These are phyloP conservation scores for Marasmius oreades DNA, from an alignment of 1,284 basidiomycete species.

Conservation along the genomic window DNA sequence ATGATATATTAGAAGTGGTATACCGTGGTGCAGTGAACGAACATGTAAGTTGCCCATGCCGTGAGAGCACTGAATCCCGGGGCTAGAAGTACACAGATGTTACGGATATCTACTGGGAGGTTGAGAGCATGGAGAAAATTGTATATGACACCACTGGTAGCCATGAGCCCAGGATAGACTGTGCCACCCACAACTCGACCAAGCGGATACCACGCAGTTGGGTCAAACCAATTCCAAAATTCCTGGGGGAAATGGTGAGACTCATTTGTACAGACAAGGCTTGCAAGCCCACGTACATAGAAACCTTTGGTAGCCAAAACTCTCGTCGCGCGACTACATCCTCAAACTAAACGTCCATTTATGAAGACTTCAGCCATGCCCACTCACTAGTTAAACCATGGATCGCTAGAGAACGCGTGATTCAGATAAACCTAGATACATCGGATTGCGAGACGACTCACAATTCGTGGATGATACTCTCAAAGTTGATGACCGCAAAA, in stretches of 20 bases:
- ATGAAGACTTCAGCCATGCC: neutral
- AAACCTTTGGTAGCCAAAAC: slow-evolving; percentile 91
- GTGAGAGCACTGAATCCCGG: slow-evolving; percentile 97
- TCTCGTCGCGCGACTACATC: slow-evolving; percentile 81
- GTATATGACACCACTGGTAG: slow-evolving; percentile 96
- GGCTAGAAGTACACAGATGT: slow-evolving; percentile 95
- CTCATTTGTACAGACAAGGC: slow-evolving; percentile 8
- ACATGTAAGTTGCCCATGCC: slow-evolving; percentile 97
- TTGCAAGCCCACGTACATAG: slow-evolving; percentile 66
- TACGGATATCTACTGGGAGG: slow-evolving; percentile 96
- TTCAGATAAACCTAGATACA: slow-evolving; percentile 12
- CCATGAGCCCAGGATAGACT: slow-evolving; percentile 97
- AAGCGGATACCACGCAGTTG: slow-evolving; percentile 98
- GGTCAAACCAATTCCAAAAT: slow-evolving; percentile 99
- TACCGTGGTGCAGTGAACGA: slow-evolving; percentile 24
- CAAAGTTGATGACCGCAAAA: slow-evolving; percentile 97
- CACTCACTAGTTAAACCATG: slow-evolving; percentile 96
- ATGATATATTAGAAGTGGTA: slow-evolving; percentile 5
- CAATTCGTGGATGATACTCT: slow-evolving; percentile 99
- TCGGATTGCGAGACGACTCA: slow-evolving; percentile 38
- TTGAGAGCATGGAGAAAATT: slow-evolving; percentile 85
- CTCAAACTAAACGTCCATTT: slow-evolving; percentile 7
- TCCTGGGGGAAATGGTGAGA: slow-evolving; percentile 48
- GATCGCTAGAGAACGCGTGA: slow-evolving; percentile 63
- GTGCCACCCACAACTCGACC: slow-evolving; percentile 98